Base-by-base conservation (phyloP, 2,329 filamentous ascomycete species). In the Aspergillus novofumigatus region DNA sequence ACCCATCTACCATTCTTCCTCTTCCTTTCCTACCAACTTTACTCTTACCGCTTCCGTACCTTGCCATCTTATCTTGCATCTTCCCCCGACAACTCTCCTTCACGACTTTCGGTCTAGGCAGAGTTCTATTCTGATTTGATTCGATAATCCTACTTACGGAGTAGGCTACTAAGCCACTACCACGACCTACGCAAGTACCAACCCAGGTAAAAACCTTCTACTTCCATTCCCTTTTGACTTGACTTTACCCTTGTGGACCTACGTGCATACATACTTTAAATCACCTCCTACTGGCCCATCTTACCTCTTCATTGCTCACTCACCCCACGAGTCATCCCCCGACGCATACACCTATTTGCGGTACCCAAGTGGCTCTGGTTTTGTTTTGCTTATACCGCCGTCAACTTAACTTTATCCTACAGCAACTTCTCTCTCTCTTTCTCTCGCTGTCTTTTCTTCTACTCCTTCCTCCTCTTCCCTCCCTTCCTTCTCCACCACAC, bases 361-460 rank as follows among this genome's bases (percentile, higher is more conserved):
- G 32, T 38, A 38, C 32, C 32, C 32, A 38, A 38, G 32, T 38
- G 32, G 32, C 32, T 38, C 14, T 47, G 8, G 11, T 47, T 23
- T 47, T 47, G 44, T 47, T 14, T 47, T 47, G 44, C 21, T 47
- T 23, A 23, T 20, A 14, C 42, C 42, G 10, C 44, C 44, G 44
- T 47, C 44, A 47, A 35, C 48, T 35, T 20, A 29, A 49, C 55
- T 56, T 41, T 41, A 49, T 57, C 52, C 53, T 38, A 35, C 32
- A 35, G 32, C 32, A 35, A 17, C 32, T 17, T 38, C 32, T 38
- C 48, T 49, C 28, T 61, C 57, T 57, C 48, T 55, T 3, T 23
- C 23, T 23, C 23, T 23, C 23, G 1, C 45, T 50, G 55, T 53
- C 54, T 58, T 52, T 47, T 21, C 77, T 62, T 52, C 78, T 49